Evolutionary conservation across 345 rosid genomes (phyloP), one percentile per base, ranked within the genome.

Genomic region (Citrus medica): DNA sequence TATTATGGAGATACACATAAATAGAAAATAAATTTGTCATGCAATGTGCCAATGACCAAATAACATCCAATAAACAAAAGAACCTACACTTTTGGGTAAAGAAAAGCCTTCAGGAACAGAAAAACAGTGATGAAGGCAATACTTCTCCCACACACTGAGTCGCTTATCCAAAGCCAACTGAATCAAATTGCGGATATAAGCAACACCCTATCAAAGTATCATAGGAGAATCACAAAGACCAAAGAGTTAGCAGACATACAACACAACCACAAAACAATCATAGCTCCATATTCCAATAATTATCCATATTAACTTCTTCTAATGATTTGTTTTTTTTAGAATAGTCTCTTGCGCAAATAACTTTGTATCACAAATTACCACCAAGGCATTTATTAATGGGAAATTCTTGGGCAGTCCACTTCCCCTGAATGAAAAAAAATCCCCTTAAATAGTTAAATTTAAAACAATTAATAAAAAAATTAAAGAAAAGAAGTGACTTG

Each of bases 31-130:
- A 12, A 46, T 51, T 53, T 24, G 64, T 32, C 17, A 37, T 28
- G 8, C 61, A 38, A 40, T 37, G 63, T 32, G 14, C 30, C 7
- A 1, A 64, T 46, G 1, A 28, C 55, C 51, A 13, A 53, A 56
- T 38, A n/a, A 58, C 17, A 27, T 33, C 17, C 38, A n/a, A 17
- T 16, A 24, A 72, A 9, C 24, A 67, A 75, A 75, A 55, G 32
- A 71, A 69, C 96, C 16, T 89, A 94, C 99, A 85, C 33, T 87
- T 71, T 77, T 69, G 13, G 90, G 90, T 17, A 89, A 69, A 35
- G 83, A 77, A 83, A 94, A 90, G 2, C 92, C 95, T 72, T 94
- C 78, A 33, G 97, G 99, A 84, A 91, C 92, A 0, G 87, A 77
- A 73, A 96, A 96, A 85, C 91, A 89, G 81, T 85, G 87, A 71